phyloP scores from a whole-genome alignment of 257 asterid genomes.

The Galeopsis tetrahit region DNA sequence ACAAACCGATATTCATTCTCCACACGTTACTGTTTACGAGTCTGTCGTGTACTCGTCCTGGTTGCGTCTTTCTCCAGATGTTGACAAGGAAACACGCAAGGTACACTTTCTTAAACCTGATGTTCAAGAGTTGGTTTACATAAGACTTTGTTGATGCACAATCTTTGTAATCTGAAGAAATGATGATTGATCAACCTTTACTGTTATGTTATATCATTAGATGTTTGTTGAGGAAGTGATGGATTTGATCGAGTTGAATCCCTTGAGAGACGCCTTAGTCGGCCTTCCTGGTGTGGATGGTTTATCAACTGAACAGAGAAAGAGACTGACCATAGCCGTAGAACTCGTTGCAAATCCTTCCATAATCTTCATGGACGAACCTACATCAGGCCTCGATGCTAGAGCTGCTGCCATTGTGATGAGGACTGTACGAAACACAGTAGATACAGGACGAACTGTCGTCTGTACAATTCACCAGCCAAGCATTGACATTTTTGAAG shows the following conservation, averaged over 20 bases:
- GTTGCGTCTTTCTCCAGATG: conserved; percentile 86
- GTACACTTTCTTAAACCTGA: conserved; percentile 34
- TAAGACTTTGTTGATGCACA: no score
- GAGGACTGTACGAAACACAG: conserved; percentile 86
- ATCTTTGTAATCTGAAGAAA: neutral
- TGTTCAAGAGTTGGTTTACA: no score
- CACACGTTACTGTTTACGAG: conserved; percentile 82
- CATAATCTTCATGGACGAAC: conserved; percentile 93
- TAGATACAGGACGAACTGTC: conserved; percentile 83
- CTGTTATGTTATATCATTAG: conserved; percentile 39
- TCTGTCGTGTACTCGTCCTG: conserved; percentile 85
- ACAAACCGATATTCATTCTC: conserved; percentile 91
- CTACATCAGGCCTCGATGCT: conserved; percentile 91
- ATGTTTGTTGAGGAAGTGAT: conserved; percentile 88
- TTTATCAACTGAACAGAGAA: conserved; percentile 86
- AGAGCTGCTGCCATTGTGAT: conserved; percentile 93
- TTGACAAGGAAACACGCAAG: conserved; percentile 55
- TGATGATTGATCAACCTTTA: neutral
- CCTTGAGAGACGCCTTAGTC: conserved; percentile 63
- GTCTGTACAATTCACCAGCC: conserved; percentile 95
- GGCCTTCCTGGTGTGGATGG: conserved; percentile 94
- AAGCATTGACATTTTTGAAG: conserved; percentile 84
- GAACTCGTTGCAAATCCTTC: conserved; percentile 93
- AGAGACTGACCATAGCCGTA: conserved; percentile 85
- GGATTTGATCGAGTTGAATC: conserved; percentile 83